phyloP scores from a whole-genome alignment of 805 yeast species.

The Metschnikowia continentalis region DNA sequence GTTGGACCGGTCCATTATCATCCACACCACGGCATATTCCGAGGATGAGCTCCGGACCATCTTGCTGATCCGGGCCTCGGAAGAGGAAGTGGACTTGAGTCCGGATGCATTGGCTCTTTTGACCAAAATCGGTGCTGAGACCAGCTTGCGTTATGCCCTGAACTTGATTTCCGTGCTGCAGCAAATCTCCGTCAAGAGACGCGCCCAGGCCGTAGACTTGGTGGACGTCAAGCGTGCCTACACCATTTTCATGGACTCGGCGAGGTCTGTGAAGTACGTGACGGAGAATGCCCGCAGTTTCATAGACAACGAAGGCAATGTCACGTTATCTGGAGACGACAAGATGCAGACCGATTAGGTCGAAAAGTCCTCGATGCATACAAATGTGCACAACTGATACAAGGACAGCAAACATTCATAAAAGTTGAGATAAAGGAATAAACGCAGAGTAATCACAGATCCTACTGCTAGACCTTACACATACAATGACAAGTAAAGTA shows the following conservation, averaged over 20 bases:
- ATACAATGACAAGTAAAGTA: no score
- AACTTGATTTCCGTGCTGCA: constrained; percentile 88
- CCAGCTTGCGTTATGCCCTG: constrained; percentile 88
- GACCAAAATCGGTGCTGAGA: constrained; percentile 85
- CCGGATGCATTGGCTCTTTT: constrained; percentile 81
- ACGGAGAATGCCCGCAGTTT: constrained; percentile 64
- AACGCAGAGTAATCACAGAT: no score
- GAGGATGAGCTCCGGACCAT: constrained; percentile 84
- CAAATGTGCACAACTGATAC: no score
- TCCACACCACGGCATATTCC: constrained; percentile 75
- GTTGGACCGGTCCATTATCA: constrained; percentile 88
- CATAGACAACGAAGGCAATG: constrained; percentile 76
- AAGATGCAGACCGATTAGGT: constrained; percentile 35
- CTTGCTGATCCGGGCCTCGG: constrained; percentile 83
- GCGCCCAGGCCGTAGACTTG: constrained; percentile 65
- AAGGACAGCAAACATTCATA: no score
- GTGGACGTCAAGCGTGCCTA: constrained; percentile 85
- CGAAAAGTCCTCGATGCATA: not conserved
- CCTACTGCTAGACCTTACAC: no score
- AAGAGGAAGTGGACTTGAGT: constrained; percentile 84
- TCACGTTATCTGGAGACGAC: constrained; percentile 41
- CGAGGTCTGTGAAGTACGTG: constrained; percentile 82
- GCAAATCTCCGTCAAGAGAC: constrained; percentile 79
- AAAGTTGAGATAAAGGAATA: no score
- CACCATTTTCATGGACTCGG: constrained; percentile 80